phyloP scores from a whole-genome alignment of 768 basidiomycete species.

The Tubosaeta sp. region DNA sequence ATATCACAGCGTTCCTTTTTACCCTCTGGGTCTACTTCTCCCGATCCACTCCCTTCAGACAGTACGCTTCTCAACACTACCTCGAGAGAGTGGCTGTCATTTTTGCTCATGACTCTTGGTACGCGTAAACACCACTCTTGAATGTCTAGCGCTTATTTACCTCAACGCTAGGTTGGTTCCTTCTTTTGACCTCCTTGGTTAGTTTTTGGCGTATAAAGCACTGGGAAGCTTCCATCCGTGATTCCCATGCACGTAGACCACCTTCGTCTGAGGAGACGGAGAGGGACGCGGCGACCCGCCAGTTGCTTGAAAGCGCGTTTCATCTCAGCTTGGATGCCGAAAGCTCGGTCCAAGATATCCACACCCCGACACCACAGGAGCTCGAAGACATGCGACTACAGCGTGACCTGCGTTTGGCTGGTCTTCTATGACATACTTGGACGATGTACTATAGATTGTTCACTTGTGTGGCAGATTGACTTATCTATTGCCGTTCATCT shows the following conservation, averaged over 20 bases:
- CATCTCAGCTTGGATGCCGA: conserved; percentile 32
- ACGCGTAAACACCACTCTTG: neutral
- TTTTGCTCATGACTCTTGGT: conserved; percentile 83
- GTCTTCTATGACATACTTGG: conserved; percentile 38
- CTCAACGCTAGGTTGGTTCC: conserved; percentile 72
- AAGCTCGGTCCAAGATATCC: conserved; percentile 2
- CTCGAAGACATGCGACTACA: conserved; percentile 44
- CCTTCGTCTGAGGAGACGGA: conserved; percentile 41
- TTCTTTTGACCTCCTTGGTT: conserved; percentile 77
- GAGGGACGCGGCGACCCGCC: conserved; percentile 47
- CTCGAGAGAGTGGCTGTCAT: conserved; percentile 85
- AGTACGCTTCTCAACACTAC: conserved; percentile 32
- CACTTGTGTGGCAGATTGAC: neutral
- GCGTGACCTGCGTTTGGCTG: conserved; percentile 49
- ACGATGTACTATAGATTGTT: conserved; percentile 7
- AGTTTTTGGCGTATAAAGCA: conserved; percentile 83
- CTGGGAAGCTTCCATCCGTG: conserved; percentile 71
- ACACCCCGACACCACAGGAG: conserved; percentile 28
- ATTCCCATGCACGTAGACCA: conserved; percentile 27
- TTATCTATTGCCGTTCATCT: conserved; percentile 17
- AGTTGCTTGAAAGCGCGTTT: conserved; percentile 50
- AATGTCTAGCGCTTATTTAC: neutral
- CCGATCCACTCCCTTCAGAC: conserved; percentile 19
- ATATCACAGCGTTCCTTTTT: conserved; percentile 19
- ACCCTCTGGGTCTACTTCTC: conserved; percentile 19